Conservation (phyloP, 257 asterid genomes). For the Nicotiana attenuata region DNA sequence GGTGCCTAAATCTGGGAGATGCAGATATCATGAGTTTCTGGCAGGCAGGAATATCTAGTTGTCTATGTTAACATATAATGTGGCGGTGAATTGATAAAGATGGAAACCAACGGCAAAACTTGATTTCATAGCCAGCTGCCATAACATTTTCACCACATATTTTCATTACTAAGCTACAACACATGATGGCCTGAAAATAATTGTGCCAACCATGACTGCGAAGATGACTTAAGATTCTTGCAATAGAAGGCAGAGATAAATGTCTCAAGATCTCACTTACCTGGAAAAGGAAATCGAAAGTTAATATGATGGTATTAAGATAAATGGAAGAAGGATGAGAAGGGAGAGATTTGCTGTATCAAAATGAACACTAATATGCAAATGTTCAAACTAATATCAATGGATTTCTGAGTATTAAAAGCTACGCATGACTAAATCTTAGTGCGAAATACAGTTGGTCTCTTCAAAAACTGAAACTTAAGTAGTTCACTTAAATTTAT, state of each 20-base stretch:
- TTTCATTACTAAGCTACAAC: neutral
- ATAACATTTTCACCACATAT: neutral
- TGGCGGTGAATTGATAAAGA: neutral
- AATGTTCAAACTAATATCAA: neutral
- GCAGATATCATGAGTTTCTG: no score
- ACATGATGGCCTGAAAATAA: neutral
- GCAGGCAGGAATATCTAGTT: no score
- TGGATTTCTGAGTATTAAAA: neutral
- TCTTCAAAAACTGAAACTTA: neutral
- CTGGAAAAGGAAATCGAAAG: slow-evolving; percentile 38
- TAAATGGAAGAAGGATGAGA: neutral
- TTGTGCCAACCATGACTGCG: slow-evolving; percentile 70
- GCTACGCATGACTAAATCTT: neutral
- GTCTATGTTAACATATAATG: no score
- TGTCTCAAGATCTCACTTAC: slow-evolving; percentile 80
- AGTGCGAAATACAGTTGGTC: neutral
- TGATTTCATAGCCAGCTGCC: neutral
- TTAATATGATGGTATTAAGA: neutral
- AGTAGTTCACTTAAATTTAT: neutral
- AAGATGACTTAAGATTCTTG: slow-evolving; percentile 58
- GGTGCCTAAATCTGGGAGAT: no score
- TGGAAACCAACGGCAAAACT: neutral
- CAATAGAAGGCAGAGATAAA: slow-evolving; percentile 50
- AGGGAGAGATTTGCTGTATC: neutral
- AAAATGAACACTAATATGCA: neutral